Base-by-base conservation (phyloP, 495 filamentous ascomycete genomes). In the Neurospora sp. region DNA sequence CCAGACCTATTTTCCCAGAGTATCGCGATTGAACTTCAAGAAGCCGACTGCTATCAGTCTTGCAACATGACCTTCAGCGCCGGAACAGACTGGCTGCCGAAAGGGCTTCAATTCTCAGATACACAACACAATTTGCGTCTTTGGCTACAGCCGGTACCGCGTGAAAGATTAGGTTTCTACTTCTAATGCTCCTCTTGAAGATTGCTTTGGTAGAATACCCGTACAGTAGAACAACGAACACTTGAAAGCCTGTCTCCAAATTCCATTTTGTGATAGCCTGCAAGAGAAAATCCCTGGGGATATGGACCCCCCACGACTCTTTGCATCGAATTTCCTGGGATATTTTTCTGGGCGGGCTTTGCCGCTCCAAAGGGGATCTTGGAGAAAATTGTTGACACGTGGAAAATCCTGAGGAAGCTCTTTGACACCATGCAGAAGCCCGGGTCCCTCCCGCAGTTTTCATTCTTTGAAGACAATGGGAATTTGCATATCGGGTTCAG, bases 131-230 rank as follows among this genome's bases (percentile, higher is more conserved):
- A 53, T 3, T 27, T 53, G 1, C 45, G 4, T 1, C 1, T 53
- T 1, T 53, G 45, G 45, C 0, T 6, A 53, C 45, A 53, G 4
- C 9, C 45, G 45, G 4, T 2, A 27, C 9, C 3, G 45, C 10
- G 1, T 0, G 3, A 20, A 9, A 0, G 3, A 3, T 9, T 3
- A 10, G 0, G 5, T 10, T 0, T 2, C n/a, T 4, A 2, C 0
- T 48, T 22, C 0, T 2, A 9, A 4, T 22, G 9, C 45, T 12
- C 45, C 45, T 53, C 45, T 53, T 12, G 0, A 53, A 14, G 1
- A 22, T 2, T 12, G n/a, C 5, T 12, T 4, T 5, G n/a, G 45
- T 12, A 22, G 0, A 22, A 12, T 53, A 10, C 45, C 45, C 0
- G 0, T 44, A n/a, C 42, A 44, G 42, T 4, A 53, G 3, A 0